Evolutionary conservation across 1,284 basidiomycete genomes (phyloP), one percentile per base, ranked within the genome.

Genomic region (Stygiomarasmius scandens): DNA sequence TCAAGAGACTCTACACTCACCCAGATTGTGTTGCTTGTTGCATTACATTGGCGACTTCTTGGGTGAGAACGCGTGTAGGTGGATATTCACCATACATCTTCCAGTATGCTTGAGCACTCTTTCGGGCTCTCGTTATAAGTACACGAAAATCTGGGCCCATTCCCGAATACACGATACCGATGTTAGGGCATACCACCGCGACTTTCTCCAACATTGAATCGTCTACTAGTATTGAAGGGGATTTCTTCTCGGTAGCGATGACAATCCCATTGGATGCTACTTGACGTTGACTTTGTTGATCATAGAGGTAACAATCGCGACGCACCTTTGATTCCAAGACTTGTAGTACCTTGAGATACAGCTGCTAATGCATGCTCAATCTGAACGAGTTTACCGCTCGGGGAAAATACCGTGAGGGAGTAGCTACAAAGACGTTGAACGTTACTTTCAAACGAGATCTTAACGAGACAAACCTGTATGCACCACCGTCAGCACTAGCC

Each of bases 101-200:
- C 96, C 96, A 99, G 75, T 99, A 99, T 20, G 95, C 89, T 74
- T 99, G 97, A 10, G 97, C 97, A 66, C 93, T 95, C 82, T 99
- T 99, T 58, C 97, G 86, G 23, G 97, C 97, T 70, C 92, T 93
- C 49, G 93, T 84, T 50, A 99, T 90, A 54, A 99, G 83, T 19
- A 99, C 86, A 48, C 97, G 87, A 76, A 97, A 99, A 76, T 99
- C 97, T 54, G 97, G 97, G 0, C 97, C 96, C 97, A 99, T 99
- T 32, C 97, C 97, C 43, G 94, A 96, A 78, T 99, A 99, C 51
- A 99, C 97, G 66, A 99, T 95, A 53, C 97, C 97, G 65, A 99
- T 98, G 77, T 98, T 98, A 44, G 97, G 97, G 75, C 96, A 99
- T 65, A 99, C 90, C 53, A 95, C 82, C 2, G 94, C 91, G 60